These are phyloP conservation scores for Anthracocystis setariae DNA, from an alignment of 1,284 basidiomycete genomes.

Conservation along the genomic window DNA sequence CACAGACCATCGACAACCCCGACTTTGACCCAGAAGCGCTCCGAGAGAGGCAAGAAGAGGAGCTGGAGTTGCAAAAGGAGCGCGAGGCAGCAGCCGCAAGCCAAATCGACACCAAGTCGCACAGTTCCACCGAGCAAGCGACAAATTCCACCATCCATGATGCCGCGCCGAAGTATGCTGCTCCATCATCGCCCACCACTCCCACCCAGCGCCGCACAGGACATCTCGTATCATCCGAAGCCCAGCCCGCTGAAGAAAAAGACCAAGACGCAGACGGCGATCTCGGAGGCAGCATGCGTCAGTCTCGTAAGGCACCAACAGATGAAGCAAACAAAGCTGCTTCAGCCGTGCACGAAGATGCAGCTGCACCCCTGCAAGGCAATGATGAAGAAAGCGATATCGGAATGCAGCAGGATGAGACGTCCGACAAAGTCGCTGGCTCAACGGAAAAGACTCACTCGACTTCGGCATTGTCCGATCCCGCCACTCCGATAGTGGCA, in stretches of 20 bases:
- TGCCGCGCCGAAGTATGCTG: neutral
- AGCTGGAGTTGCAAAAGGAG: slow-evolving; percentile 18
- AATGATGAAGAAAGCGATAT: slow-evolving; percentile 26
- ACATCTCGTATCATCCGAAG: too few species aligned
- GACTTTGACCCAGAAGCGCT: slow-evolving; percentile 62
- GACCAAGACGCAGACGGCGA: slow-evolving; percentile 36
- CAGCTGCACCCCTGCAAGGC: slow-evolving; percentile 5
- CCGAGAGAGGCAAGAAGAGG: slow-evolving; percentile 36
- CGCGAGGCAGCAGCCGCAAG: slow-evolving; percentile 5
- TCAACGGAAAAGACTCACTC: slow-evolving; percentile 2
- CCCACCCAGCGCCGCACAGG: too few species aligned
- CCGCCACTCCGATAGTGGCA: slow-evolving; percentile 16
- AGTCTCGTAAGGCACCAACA: neutral
- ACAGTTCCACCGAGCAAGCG: neutral
- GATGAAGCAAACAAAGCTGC: neutral
- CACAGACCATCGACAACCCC: slow-evolving; percentile 64
- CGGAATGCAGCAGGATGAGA: slow-evolving; percentile 26
- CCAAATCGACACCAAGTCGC: neutral
- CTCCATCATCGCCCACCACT: neutral
- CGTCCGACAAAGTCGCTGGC: neutral
- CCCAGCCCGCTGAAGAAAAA: slow-evolving; percentile 2
- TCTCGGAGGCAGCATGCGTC: slow-evolving; percentile 10
- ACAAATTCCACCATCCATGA: neutral
- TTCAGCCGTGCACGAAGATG: neutral
- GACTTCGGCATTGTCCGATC: slow-evolving; percentile 6